These are phyloP conservation scores for Protomyces gravidus DNA, from an alignment of 1,139 yeast genomes.

Conservation along the genomic window DNA sequence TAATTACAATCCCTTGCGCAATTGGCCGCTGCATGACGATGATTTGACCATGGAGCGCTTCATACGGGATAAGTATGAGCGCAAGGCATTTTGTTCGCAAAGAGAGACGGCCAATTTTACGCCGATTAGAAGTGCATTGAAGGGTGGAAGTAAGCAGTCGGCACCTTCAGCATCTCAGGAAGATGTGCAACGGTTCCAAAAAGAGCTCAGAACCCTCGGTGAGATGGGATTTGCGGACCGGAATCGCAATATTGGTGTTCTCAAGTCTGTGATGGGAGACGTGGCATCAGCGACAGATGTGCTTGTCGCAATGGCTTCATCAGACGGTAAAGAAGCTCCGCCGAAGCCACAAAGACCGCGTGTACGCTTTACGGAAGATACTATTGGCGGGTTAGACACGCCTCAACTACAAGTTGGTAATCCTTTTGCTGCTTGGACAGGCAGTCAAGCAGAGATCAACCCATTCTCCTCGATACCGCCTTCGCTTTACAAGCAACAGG, in stretches of 20 bases:
- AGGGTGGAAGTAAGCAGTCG: slow-evolving; percentile 11
- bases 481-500: slow-evolving; percentile 26
- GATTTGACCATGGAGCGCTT: slow-evolving; percentile 46
- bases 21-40: slow-evolving; percentile 32
- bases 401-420: slow-evolving; percentile 44
- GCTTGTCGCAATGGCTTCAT: slow-evolving; percentile 38
- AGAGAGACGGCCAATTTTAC: slow-evolving; percentile 16
- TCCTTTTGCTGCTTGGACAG: slow-evolving; percentile 40
- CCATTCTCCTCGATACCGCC: slow-evolving; percentile 28
- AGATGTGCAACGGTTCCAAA: slow-evolving; percentile 7
- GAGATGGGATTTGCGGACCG: slow-evolving; percentile 24
- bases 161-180: slow-evolving; percentile 18
- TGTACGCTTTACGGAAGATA: slow-evolving; percentile 46
- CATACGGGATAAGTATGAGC: slow-evolving; percentile 52
- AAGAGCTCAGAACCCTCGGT: slow-evolving; percentile 3
- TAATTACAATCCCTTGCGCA: slow-evolving; percentile 54
- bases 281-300: slow-evolving; percentile 25
- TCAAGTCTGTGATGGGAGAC: slow-evolving; percentile 24
- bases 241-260: slow-evolving; percentile 7
- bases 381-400: slow-evolving; percentile 49
- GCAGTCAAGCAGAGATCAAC: slow-evolving; percentile 39
- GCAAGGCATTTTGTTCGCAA: slow-evolving; percentile 32
- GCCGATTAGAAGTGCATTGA: slow-evolving; percentile 27
- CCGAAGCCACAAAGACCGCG: slow-evolving; percentile 51
- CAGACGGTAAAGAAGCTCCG: slow-evolving; percentile 51